phyloP scores from a whole-genome alignment of 306 rosid species.

The Casuarina equisetifolia region DNA sequence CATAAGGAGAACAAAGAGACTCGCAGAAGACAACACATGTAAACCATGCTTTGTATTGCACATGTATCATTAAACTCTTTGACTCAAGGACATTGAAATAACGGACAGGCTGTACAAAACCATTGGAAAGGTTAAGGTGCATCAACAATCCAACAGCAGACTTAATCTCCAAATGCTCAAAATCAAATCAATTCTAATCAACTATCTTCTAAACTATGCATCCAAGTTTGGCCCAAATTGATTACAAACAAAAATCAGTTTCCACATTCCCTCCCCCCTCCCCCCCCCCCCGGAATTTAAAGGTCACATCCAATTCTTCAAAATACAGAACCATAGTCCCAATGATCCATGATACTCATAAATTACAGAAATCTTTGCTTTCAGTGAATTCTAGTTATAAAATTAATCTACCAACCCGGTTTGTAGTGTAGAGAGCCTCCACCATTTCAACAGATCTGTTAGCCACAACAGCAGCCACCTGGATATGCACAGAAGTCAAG shows the following conservation, averaged over 20 bases:
- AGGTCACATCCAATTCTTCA: too few species aligned
- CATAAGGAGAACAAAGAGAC: conserved; percentile 14
- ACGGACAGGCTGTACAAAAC: background rate
- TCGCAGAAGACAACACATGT: conserved; percentile 12
- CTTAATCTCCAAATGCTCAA: background rate
- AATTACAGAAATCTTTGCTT: background rate
- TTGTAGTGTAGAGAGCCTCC: conserved; percentile 77
- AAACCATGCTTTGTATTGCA: background rate
- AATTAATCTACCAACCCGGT: conserved; percentile 45
- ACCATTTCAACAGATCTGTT: conserved; percentile 66
- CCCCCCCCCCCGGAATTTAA: too few species aligned
- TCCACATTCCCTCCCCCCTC: too few species aligned
- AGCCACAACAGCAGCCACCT: conserved; percentile 62
- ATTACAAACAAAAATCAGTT: conserved; percentile 3
- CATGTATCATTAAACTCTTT: background rate
- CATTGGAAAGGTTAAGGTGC: background rate
- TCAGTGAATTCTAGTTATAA: conserved; percentile 4
- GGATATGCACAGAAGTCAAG: conserved; percentile 33
- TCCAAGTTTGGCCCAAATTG: conserved; percentile 11
- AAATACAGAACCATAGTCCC: background rate
- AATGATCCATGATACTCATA: background rate
- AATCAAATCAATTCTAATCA: conserved; percentile 8
- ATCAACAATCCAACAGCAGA: background rate
- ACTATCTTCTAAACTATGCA: conserved; percentile 4
- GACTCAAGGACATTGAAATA: background rate